Conservation (phyloP, 768 basidiomycete genomes). For the Xerocomellus dryophilus region DNA sequence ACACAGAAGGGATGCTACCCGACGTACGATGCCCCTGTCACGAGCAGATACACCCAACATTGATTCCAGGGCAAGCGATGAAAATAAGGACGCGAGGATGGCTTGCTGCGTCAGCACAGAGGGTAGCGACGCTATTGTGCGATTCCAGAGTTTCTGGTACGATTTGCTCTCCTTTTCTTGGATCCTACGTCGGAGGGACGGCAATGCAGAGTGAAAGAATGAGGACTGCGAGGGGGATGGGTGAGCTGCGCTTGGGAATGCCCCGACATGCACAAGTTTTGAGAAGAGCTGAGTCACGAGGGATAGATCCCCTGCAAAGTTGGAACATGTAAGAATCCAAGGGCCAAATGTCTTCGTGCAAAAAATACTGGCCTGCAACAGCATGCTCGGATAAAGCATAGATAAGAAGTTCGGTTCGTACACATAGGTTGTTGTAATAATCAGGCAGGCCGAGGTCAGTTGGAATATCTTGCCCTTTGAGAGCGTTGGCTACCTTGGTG, state of each 20-base stretch:
- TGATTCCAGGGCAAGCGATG: conserved; percentile 39
- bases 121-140: conserved; percentile 44
- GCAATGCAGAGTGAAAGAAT: conserved; percentile 57
- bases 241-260: conserved; percentile 55
- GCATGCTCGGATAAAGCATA: conserved; percentile 38
- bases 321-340: conserved; percentile 29
- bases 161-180: conserved; percentile 14
- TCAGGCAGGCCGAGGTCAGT: conserved; percentile 48
- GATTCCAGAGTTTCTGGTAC: conserved; percentile 53
- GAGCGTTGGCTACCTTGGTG: conserved; percentile 72
- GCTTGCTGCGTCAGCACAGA: conserved; percentile 54
- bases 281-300: conserved; percentile 51
- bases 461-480: conserved; percentile 47
- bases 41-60: conserved; percentile 29
- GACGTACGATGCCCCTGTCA: conserved; percentile 45
- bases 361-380: conserved; percentile 40
- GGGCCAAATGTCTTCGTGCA: not conserved
- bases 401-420: conserved; percentile 53
- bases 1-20: conserved; percentile 53
- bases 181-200: conserved; percentile 46
- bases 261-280: conserved; percentile 66
- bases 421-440: conserved; percentile 54
- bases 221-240: conserved; percentile 61
- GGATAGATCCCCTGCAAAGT: conserved; percentile 31
- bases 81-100: conserved; percentile 58